Evolutionary conservation across 257 asterid genomes (phyloP), one percentile per base, ranked within the genome.

Genomic region (Solanum pennellii): DNA sequence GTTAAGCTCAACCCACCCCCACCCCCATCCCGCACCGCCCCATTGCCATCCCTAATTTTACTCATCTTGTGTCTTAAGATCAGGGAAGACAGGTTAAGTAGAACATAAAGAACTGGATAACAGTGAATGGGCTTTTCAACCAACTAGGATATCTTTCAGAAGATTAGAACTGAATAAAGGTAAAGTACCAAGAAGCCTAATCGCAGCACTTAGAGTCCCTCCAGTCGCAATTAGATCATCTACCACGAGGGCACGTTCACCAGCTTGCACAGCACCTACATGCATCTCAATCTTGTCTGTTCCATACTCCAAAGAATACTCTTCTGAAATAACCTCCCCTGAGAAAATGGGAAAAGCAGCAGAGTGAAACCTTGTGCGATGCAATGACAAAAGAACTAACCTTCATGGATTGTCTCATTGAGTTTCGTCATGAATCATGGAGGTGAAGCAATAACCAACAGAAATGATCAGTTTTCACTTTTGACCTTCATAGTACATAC

Each of bases 221-320:
- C 98, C 99, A 62, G 99, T 95, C 62, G 99, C 99, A 91, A 96
- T 95, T 73, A 96, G 97, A 92, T 96, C 99, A 91, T 96, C 99
- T 5, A 96, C 96, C 59, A 96, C 80, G 68, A 96, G 86, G 1
- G 96, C 98, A 39, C 96, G 94, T 77, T 96, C 99, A 90, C 99
- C 98, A 44, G 94, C 75, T 87, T 93, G 91, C n/a, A 96, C 98
- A 84, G 98, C 98, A 87, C 98, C 99, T 52, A 96, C 98, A 92
- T 96, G 99, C 99, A 96, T 96, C 93, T 96, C 99, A 33, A 96
- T 93, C 83, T 0, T 91, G 90, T 96, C 99, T 31, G 97, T 95
- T 90, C 99, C 99, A 84, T 96, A 96, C 91, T 94, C 98, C 97
- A 96, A 90, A 12, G 98, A 91, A 90, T 96, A 96, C 91, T 94